Evolutionary conservation across 495 filamentous ascomycete species (phyloP), one percentile per base, ranked within the genome.

Genomic region (Podospora bellae-mahoneyi): DNA sequence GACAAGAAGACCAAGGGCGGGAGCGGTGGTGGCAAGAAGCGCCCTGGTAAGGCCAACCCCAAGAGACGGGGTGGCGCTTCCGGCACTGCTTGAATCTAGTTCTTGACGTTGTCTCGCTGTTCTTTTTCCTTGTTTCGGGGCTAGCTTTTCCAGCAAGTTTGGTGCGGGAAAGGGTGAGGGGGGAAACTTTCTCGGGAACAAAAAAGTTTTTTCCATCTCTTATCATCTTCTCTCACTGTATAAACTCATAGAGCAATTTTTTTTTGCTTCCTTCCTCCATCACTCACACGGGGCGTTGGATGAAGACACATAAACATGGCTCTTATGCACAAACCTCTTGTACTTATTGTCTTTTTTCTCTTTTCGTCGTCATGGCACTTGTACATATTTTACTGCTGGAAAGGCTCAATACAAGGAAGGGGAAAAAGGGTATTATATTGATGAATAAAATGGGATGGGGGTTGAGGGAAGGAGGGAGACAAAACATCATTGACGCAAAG

Each of bases 11-110:
- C 68, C 55, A 71, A 73, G 69, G 67, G 71, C 63, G 71, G 62
- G 60, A 91, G 95, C 75, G 92, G 92, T 20, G 85, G 80, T 53
- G 88, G 85, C 65, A 90, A 91, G 81, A 95, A 96, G 84, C 85
- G 86, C 64, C 79, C 86, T 62, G 83, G 84, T 16, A 82, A 87
- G 34, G 79, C 80, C 69, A 93, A 93, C 77, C 91, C 91, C 19
- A 94, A 92, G 81, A 85, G 90, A 67, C 76, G 84, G 53, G 87
- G 86, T 27, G 71, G 69, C 39, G 69, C 69, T 26, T 5, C 48
- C 19, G 39, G 39, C 13, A 48, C 39, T 48, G 53, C 64, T 20
- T 66, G 19, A 62, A 16, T 64, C 64, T 55, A 9, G 9, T 48
- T 48, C 39, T 48, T 48, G 39, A 10, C 39, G 5, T 48, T 48